Percentiles rank a stretch among this genome's conserved stretches.
These are phyloP conservation scores for Pulveroboletus sp. DNA, from an alignment of 768 basidiomycete species.

Conservation along the genomic window DNA sequence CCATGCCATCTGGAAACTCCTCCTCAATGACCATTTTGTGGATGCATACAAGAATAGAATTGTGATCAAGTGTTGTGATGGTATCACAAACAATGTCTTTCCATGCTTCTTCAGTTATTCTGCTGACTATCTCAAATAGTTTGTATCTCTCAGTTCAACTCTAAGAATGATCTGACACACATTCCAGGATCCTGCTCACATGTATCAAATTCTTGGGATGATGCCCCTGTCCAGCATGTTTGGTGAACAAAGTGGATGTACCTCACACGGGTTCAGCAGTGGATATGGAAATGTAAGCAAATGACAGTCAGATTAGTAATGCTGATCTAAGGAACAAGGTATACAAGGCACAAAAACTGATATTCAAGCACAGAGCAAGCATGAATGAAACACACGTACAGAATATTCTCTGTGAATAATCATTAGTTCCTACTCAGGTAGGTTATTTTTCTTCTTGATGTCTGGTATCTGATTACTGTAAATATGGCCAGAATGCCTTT, in stretches of 20 bases:
- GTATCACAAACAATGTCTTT: neutral
- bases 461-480: neutral
- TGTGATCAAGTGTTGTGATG: neutral
- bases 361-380: neutral
- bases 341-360: neutral
- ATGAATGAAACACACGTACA: neutral
- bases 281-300: neutral
- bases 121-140: slow-evolving; percentile 6
- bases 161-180: neutral
- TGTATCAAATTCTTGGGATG: slow-evolving; percentile 6
- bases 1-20: neutral
- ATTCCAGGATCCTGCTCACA: neutral
- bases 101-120: neutral
- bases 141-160: neutral
- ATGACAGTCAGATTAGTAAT: neutral
- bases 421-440: neutral
- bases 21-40: neutral
- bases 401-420: neutral
- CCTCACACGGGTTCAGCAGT: neutral
- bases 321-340: neutral
- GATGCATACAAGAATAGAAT: neutral
- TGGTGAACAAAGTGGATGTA: neutral
- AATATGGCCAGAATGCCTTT: neutral
- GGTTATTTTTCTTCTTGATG: neutral
- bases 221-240: slow-evolving; percentile 1